Evolutionary conservation across 2,329 filamentous ascomycete genomes (phyloP).

Genomic region (Stagonosporopsis vannaccii): DNA sequence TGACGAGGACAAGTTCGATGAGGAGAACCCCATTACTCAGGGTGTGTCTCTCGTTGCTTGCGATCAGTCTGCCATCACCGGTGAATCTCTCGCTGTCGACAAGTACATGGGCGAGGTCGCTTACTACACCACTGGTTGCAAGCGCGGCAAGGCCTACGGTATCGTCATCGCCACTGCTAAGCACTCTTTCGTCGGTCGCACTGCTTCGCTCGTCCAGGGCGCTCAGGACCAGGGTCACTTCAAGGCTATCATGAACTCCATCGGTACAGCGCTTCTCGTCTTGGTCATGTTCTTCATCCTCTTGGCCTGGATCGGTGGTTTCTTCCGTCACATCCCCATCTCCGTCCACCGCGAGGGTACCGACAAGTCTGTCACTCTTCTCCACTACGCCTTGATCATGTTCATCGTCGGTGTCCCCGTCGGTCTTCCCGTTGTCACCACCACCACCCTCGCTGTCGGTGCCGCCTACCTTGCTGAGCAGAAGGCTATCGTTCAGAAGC

Average conservation of each 20-base stretch:
- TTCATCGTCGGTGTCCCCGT: slow-evolving; percentile 81
- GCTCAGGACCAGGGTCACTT: slow-evolving; percentile 71
- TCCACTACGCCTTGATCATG: slow-evolving; percentile 54
- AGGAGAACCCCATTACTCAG: slow-evolving; percentile 60
- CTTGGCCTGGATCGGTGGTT: slow-evolving; percentile 77
- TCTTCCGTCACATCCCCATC: slow-evolving; percentile 74
- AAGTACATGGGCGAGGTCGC: slow-evolving; percentile 79
- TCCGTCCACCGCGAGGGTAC: slow-evolving; percentile 62
- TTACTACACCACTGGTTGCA: slow-evolving; percentile 84
- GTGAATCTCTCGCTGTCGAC: slow-evolving; percentile 79
- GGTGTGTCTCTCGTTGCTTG: slow-evolving; percentile 73
- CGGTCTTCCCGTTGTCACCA: slow-evolving; percentile 79
- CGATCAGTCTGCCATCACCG: slow-evolving; percentile 82
- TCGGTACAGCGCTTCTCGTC: slow-evolving; percentile 75
- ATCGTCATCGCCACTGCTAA: slow-evolving; percentile 72
- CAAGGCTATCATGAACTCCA: slow-evolving; percentile 84
- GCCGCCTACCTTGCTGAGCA: slow-evolving; percentile 79
- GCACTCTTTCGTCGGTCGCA: slow-evolving; percentile 79
- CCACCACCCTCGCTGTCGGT: slow-evolving; percentile 78
- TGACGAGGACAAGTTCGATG: slow-evolving; percentile 66
- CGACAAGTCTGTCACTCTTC: slow-evolving; percentile 67
- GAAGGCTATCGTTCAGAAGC: slow-evolving; percentile 81
- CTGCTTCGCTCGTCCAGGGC: slow-evolving; percentile 75
- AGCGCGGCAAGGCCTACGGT: slow-evolving; percentile 78
- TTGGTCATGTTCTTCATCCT: slow-evolving; percentile 81